These are phyloP conservation scores for Russula dissimulans DNA, from an alignment of 768 basidiomycete species.

Conservation along the genomic window DNA sequence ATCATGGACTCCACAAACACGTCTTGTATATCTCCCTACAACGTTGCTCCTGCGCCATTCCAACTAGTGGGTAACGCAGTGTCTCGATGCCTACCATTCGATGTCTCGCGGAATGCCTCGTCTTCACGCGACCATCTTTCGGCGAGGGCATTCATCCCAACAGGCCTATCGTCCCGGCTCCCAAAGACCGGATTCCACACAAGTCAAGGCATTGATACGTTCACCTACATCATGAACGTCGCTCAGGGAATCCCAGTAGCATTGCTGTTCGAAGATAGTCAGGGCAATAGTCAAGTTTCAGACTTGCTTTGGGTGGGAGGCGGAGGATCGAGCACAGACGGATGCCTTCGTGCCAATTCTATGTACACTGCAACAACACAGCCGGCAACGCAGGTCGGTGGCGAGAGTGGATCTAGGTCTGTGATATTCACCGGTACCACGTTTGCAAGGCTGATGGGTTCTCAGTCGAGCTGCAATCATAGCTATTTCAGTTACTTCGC, in stretches of 20 bases:
- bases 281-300: conserved; percentile 34
- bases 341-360: conserved; percentile 21
- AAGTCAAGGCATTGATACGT: conserved; percentile 28
- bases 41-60: conserved; percentile 10
- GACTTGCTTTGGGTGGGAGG: conserved; percentile 34
- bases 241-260: conserved; percentile 31
- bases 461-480: conserved; percentile 2
- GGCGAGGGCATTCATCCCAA: conserved; percentile 31
- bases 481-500: background rate
- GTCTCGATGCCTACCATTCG: conserved; percentile 43
- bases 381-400: background rate
- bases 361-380: background rate
- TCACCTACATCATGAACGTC: conserved; percentile 37
- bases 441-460: background rate
- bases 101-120: conserved; percentile 33
- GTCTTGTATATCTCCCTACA: conserved; percentile 32
- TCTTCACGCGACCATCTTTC: conserved; percentile 30
- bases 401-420: background rate
- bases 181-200: conserved; percentile 15
- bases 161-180: conserved; percentile 22
- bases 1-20: conserved; percentile 36
- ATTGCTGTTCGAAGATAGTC: conserved; percentile 37
- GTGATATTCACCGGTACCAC: background rate
- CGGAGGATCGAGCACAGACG: conserved; percentile 20
- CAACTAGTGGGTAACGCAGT: conserved; percentile 31